Percentiles rank a stretch among this genome's conserved stretches.
These are phyloP conservation scores for Euphorbia tirucalli DNA, from an alignment of 345 rosid species.

Conservation along the genomic window DNA sequence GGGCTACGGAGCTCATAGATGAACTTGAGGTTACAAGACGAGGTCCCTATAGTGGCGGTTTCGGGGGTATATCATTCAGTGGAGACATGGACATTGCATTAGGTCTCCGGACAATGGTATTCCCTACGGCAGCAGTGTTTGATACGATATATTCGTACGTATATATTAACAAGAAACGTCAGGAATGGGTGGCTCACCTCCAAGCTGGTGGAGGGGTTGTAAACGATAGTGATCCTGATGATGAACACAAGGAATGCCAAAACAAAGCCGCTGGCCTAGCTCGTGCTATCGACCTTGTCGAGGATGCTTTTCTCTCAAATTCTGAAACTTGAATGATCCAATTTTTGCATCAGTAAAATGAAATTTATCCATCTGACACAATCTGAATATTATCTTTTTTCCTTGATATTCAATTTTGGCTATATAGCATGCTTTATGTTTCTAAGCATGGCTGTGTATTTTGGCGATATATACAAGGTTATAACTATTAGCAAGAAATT, in stretches of 20 bases:
- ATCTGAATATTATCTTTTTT: too few relatives aligned
- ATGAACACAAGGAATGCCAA: slow-evolving; percentile 72
- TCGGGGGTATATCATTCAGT: slow-evolving; percentile 68
- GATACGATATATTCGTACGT: slow-evolving; percentile 77
- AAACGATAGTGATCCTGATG: slow-evolving; percentile 74
- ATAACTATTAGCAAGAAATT: too few relatives aligned
- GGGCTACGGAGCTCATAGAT: slow-evolving; percentile 87
- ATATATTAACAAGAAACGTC: slow-evolving; percentile 33
- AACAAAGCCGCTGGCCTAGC: slow-evolving; percentile 82
- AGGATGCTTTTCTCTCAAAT: slow-evolving; percentile 54
- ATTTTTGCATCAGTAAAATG: too few relatives aligned
- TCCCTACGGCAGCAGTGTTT: slow-evolving; percentile 55
- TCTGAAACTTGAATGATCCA: too few relatives aligned
- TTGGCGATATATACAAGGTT: too few relatives aligned
- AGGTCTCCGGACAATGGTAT: slow-evolving; percentile 76
- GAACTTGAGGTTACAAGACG: slow-evolving; percentile 67
- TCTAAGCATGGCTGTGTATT: too few relatives aligned
- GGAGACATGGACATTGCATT: slow-evolving; percentile 89
- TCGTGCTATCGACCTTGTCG: slow-evolving; percentile 85
- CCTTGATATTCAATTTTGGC: too few relatives aligned
- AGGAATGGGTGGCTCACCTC: slow-evolving; percentile 80
- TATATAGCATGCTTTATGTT: too few relatives aligned
- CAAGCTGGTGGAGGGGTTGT: slow-evolving; percentile 90
- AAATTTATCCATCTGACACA: too few relatives aligned
- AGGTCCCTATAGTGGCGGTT: slow-evolving; percentile 94